Evolutionary conservation across 208 protist species (phyloP).

Genomic region (Wallacemonas rigidus): DNA sequence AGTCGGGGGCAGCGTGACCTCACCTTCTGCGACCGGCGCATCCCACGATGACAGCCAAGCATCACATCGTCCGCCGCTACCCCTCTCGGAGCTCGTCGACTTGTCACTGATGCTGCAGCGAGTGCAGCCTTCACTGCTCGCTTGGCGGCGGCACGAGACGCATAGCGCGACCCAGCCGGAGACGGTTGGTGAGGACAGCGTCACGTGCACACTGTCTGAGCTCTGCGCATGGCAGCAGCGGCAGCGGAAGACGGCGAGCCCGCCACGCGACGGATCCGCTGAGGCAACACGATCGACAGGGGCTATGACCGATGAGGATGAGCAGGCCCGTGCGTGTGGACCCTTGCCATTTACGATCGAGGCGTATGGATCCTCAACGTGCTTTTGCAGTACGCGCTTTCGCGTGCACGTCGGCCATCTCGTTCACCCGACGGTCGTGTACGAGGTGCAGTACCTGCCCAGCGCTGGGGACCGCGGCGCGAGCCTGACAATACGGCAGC

Average conservation of each 20-base stretch:
- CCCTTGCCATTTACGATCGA: conserved; percentile 11
- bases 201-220: too few relatives aligned
- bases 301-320: not conserved
- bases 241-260: too few relatives aligned
- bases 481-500: conserved; percentile 17
- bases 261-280: too few relatives aligned
- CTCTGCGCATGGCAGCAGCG: too few relatives aligned
- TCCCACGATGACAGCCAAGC: too few relatives aligned
- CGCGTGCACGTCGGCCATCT: conserved; percentile 37
- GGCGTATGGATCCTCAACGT: conserved; percentile 5
- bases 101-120: conserved; percentile 12
- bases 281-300: too few relatives aligned
- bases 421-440: conserved; percentile 27
- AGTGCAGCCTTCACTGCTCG: not conserved
- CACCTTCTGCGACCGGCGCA: too few relatives aligned
- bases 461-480: not conserved
- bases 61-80: not conserved
- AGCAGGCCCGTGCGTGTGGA: not conserved
- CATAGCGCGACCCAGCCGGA: too few relatives aligned
- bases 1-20: too few relatives aligned
- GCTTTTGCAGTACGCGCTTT: conserved; percentile 25
- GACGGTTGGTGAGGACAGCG: too few relatives aligned
- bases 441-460: not conserved
- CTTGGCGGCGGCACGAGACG: not conserved
- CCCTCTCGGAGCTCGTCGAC: conserved; percentile 16